Conservation (phyloP, 2,329 filamentous ascomycete genomes). For the Aspergillus persii region DNA sequence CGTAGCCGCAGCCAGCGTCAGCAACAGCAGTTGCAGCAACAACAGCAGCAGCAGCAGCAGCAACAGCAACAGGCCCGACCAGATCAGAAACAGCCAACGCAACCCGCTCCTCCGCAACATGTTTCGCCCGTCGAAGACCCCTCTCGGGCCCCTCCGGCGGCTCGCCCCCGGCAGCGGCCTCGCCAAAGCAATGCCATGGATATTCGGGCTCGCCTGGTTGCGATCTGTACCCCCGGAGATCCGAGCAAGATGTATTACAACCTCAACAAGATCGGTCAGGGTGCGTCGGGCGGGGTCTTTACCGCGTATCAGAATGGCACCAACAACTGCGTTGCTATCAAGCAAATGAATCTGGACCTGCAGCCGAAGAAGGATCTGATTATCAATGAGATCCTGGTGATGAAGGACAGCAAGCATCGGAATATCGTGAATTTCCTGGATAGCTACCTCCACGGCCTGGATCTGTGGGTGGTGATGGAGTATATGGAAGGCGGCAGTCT, state of each 20-base stretch:
- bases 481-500: constrained; percentile 98
- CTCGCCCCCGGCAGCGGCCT: constrained; percentile 71
- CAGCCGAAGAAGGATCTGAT: constrained; percentile 99
- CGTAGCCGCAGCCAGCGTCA: constrained; percentile 73
- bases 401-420: constrained; percentile 97
- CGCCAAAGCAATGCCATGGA: constrained; percentile 80
- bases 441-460: constrained; percentile 84
- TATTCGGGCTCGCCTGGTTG: constrained; percentile 76
- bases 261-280: constrained; percentile 94
- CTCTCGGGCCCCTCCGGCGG: constrained; percentile 51
- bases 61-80: constrained; percentile 51
- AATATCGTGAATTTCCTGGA: constrained; percentile 99
- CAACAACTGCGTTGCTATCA: constrained; percentile 92
- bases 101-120: constrained; percentile 37
- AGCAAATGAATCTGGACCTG: constrained; percentile 99
- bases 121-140: constrained; percentile 32
- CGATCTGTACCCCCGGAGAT: constrained; percentile 87
- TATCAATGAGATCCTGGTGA: constrained; percentile 98
- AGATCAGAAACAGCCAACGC: constrained; percentile 44
- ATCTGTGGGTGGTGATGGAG: constrained; percentile 99
- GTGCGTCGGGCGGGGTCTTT: constrained; percentile 92
- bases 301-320: constrained; percentile 82
- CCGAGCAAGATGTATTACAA: constrained; percentile 83
- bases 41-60: constrained; percentile 50
- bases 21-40: constrained; percentile 45